These are phyloP conservation scores for Fusarium globosum DNA, from an alignment of 2,329 filamentous ascomycete species.

Conservation along the genomic window DNA sequence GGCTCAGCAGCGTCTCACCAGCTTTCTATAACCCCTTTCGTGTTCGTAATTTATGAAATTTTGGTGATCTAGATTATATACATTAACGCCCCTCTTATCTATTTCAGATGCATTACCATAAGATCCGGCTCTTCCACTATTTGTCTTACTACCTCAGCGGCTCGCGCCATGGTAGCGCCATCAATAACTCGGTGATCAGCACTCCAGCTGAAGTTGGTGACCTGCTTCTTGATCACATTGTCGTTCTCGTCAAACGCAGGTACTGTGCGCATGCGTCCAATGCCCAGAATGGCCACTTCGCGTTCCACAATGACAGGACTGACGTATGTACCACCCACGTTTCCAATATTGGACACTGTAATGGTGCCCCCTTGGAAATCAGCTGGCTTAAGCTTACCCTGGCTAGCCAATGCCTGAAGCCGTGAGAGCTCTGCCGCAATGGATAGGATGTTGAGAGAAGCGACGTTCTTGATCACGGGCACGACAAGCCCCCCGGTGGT, in stretches of 20 bases:
- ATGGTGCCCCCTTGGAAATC: constrained; percentile 91
- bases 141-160: constrained; percentile 81
- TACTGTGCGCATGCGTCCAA: constrained; percentile 82
- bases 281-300: constrained; percentile 91
- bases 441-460: constrained; percentile 77
- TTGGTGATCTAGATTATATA: constrained; percentile 21
- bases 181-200: constrained; percentile 95
- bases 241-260: constrained; percentile 77
- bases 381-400: constrained; percentile 77
- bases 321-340: constrained; percentile 91
- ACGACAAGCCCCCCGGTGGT: constrained; percentile 89
- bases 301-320: constrained; percentile 90
- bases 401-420: constrained; percentile 76
- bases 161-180: constrained; percentile 92
- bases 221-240: constrained; percentile 77
- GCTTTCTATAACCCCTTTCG: background rate
- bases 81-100: constrained; percentile 41
- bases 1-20: background rate
- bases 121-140: constrained; percentile 86
- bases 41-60: background rate
- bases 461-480: constrained; percentile 89
- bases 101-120: constrained; percentile 87
- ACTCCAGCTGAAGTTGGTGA: constrained; percentile 95
- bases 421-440: constrained; percentile 81
- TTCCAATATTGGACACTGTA: constrained; percentile 96